A percentile compares a stretch with the other conserved stretches of the same genome.
These are phyloP conservation scores for Nadsonia commutata DNA, from an alignment of 1,139 yeast species.

Conservation along the genomic window DNA sequence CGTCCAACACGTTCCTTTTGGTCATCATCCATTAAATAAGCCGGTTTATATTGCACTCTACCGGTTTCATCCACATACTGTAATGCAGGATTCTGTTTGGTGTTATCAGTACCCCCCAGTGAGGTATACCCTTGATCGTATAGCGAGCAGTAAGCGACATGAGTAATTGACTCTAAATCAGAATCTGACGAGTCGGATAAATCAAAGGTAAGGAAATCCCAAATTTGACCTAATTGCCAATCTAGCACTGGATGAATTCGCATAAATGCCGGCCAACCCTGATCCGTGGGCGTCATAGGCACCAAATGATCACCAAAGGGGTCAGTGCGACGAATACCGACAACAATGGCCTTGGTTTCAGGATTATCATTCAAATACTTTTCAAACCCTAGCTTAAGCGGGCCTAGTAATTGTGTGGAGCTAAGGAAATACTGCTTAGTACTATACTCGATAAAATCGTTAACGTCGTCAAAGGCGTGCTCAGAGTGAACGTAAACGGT, in stretches of 20 bases:
- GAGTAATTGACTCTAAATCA: slow-evolving; percentile 33
- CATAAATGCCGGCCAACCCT: slow-evolving; percentile 74
- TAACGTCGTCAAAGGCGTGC: slow-evolving; percentile 49
- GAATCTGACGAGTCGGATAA: slow-evolving; percentile 24
- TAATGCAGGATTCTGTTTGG: slow-evolving; percentile 52
- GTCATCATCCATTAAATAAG: slow-evolving; percentile 45
- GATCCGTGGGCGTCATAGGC: slow-evolving; percentile 56
- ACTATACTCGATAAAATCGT: slow-evolving; percentile 26
- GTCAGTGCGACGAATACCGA: slow-evolving; percentile 71
- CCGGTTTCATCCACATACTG: slow-evolving; percentile 14
- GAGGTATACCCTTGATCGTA: slow-evolving; percentile 76
- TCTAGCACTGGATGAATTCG: slow-evolving; percentile 71
- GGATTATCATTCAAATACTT: slow-evolving; percentile 36
- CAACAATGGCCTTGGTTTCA: slow-evolving; percentile 47
- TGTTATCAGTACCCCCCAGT: slow-evolving; percentile 57
- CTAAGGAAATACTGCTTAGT: slow-evolving; percentile 20
- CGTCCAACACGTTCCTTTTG: slow-evolving; percentile 46
- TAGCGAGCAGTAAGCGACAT: slow-evolving; percentile 47
- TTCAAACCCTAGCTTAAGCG: slow-evolving; percentile 52
- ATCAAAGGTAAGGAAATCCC: slow-evolving; percentile 32
- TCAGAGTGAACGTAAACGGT: slow-evolving; percentile 61
- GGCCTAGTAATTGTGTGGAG: slow-evolving; percentile 21
- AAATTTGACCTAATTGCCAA: slow-evolving; percentile 66
- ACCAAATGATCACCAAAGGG: slow-evolving; percentile 50
- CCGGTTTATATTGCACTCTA: slow-evolving; percentile 35